Evolutionary conservation across 2,329 filamentous ascomycete genomes (phyloP).

Genomic region (Aspergillus costaricaensis): DNA sequence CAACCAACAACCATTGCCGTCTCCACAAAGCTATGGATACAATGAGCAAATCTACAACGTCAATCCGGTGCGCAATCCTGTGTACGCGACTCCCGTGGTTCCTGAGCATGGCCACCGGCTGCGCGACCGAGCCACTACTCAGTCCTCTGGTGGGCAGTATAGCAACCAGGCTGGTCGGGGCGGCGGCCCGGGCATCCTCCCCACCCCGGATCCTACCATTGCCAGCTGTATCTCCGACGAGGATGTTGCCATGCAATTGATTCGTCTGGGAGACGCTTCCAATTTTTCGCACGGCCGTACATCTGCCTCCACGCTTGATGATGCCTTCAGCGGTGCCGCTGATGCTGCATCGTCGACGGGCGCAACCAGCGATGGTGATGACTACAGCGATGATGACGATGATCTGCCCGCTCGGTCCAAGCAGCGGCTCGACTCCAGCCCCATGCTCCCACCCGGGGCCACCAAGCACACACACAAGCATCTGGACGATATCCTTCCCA

Average conservation of each 20-base stretch:
- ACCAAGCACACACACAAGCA: constrained; percentile 52
- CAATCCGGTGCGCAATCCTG: constrained; percentile 35
- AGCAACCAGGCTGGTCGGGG: constrained; percentile 42
- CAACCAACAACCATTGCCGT: constrained; percentile 74
- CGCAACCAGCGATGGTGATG: constrained; percentile 75
- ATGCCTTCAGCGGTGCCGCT: constrained; percentile 87
- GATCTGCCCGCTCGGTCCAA: constrained; percentile 51
- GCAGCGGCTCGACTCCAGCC: constrained; percentile 44
- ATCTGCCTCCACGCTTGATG: constrained; percentile 88
- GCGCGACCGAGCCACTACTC: constrained; percentile 63
- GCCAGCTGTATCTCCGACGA: constrained; percentile 97
- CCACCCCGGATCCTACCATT: constrained; percentile 95
- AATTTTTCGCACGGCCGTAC: constrained; percentile 92
- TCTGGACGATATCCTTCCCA: constrained; percentile 56
- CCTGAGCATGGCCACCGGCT: constrained; percentile 64
- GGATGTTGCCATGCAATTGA: constrained; percentile 94
- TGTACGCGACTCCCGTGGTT: constrained; percentile 63
- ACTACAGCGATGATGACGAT: constrained; percentile 63
- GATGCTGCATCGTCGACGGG: constrained; percentile 83
- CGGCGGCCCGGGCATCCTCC: constrained; percentile 65
- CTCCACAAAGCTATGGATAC: constrained; percentile 75
- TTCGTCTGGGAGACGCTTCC: constrained; percentile 90
- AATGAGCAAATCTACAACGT: constrained; percentile 44
- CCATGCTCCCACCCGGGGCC: constrained; percentile 47
- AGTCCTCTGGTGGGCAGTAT: constrained; percentile 43